Evolutionary conservation across 805 yeast species (phyloP).

Genomic region (Metschnikowia kunwiensis): DNA sequence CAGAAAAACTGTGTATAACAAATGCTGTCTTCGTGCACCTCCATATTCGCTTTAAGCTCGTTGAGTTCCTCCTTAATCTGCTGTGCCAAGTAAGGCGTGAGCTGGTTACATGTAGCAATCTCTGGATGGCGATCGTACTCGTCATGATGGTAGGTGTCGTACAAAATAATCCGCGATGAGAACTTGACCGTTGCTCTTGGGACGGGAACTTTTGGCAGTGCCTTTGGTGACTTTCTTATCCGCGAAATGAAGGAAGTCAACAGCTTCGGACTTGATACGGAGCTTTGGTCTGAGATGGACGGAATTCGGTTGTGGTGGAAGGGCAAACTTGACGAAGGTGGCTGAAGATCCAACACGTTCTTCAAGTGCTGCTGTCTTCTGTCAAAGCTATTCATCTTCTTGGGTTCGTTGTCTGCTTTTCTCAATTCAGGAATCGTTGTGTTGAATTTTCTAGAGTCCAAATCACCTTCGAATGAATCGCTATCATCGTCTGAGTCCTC

Average conservation of each 20-base stretch:
- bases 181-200: constrained; percentile 48
- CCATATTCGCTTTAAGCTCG: constrained; percentile 75
- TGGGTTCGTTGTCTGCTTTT: not conserved
- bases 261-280: constrained; percentile 32
- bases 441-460: not conserved
- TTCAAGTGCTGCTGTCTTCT: constrained; percentile 16
- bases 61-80: constrained; percentile 84
- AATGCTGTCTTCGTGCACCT: constrained; percentile 71
- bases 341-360: constrained; percentile 17
- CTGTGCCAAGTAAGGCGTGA: constrained; percentile 84
- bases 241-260: constrained; percentile 30
- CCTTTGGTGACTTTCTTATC: constrained; percentile 24
- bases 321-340: constrained; percentile 16
- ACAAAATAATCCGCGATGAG: constrained; percentile 77
- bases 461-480: constrained; percentile 4
- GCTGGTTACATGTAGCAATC: constrained; percentile 84
- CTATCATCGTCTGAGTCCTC: constrained; percentile 19
- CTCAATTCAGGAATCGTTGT: not conserved
- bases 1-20: constrained; percentile 83
- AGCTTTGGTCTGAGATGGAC: constrained; percentile 26
- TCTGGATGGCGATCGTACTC: constrained; percentile 95
- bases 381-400: constrained; percentile 9
- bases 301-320: constrained; percentile 33
- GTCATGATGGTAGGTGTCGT: constrained; percentile 75
- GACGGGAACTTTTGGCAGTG: constrained; percentile 8